These are phyloP conservation scores for Fagopyrum esculentum DNA, from an alignment of 148 eudicot genomes.

Conservation along the genomic window DNA sequence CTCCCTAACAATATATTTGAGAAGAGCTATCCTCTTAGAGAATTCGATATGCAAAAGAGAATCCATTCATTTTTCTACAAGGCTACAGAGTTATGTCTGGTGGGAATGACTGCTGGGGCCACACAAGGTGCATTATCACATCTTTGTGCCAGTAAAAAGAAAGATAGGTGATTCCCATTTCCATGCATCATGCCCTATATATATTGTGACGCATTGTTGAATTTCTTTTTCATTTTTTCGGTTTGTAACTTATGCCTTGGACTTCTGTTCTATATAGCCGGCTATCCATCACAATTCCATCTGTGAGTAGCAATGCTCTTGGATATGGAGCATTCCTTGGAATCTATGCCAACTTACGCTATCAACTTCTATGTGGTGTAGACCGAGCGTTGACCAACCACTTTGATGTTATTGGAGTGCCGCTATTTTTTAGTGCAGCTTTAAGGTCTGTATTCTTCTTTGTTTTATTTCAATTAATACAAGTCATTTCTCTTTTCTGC, in stretches of 20 bases:
- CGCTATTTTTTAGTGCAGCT: constrained; percentile 67
- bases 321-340: constrained; percentile 94
- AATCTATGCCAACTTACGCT: constrained; percentile 71
- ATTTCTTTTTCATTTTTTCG: background rate
- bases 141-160: constrained; percentile 59
- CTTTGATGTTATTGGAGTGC: constrained; percentile 81
- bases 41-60: constrained; percentile 83
- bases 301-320: constrained; percentile 74
- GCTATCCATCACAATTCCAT: constrained; percentile 71
- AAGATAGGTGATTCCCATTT: constrained; percentile 56
- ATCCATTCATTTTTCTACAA: constrained; percentile 84
- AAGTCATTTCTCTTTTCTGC: background rate
- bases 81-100: constrained; percentile 85
- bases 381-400: constrained; percentile 59
- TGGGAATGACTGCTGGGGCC: constrained; percentile 78
- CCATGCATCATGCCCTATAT: background rate
- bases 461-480: background rate
- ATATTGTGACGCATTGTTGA: background rate
- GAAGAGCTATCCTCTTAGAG: constrained; percentile 76
- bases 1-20: constrained; percentile 93
- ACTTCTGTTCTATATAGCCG: constrained; percentile 22
- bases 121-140: constrained; percentile 74
- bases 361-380: constrained; percentile 79
- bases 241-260: background rate
- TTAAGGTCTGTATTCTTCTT: constrained; percentile 45